phyloP scores from a whole-genome alignment of 306 rosid species.

The Vachellia pachyceras region DNA sequence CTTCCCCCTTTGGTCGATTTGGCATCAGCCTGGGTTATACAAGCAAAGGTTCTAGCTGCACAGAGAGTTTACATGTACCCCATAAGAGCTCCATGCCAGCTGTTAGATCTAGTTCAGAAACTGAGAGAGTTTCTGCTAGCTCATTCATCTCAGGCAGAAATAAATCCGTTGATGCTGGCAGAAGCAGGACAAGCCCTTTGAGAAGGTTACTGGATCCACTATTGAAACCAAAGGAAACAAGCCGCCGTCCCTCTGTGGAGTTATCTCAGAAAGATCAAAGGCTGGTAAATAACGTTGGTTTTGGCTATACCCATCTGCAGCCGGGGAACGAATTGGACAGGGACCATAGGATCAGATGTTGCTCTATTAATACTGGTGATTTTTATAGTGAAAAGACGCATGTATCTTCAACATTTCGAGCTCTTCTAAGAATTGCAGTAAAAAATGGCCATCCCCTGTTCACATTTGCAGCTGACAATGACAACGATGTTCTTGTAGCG shows the following conservation, averaged over 20 bases:
- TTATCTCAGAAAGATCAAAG: slow-evolving; percentile 52
- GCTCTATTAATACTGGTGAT: slow-evolving; percentile 47
- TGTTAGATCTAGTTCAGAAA: slow-evolving; percentile 52
- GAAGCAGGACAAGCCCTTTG: slow-evolving; percentile 84
- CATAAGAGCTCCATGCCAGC: slow-evolving; percentile 49
- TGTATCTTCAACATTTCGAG: slow-evolving; percentile 62
- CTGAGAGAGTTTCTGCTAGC: slow-evolving; percentile 45
- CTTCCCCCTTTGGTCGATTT: slow-evolving; percentile 79
- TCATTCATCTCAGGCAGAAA: slow-evolving; percentile 55
- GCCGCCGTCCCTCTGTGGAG: slow-evolving; percentile 48
- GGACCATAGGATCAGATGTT: slow-evolving; percentile 62
- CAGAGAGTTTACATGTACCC: slow-evolving; percentile 56
- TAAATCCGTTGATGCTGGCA: slow-evolving; percentile 51
- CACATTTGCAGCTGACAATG: slow-evolving; percentile 87
- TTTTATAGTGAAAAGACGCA: slow-evolving; percentile 52
- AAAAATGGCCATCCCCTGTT: slow-evolving; percentile 87
- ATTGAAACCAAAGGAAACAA: slow-evolving; percentile 71
- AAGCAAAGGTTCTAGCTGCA: slow-evolving; percentile 60
- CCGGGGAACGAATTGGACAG: slow-evolving; percentile 55
- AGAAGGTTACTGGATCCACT: slow-evolving; percentile 88
- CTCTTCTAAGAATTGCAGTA: slow-evolving; percentile 72
- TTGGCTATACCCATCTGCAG: slow-evolving; percentile 43
- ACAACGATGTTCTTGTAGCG: slow-evolving; percentile 77
- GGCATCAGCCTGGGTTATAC: slow-evolving; percentile 60
- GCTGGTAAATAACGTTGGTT: slow-evolving; percentile 48